Conservation (phyloP, 805 yeast genomes). For the Yamadazyma insecticola region DNA sequence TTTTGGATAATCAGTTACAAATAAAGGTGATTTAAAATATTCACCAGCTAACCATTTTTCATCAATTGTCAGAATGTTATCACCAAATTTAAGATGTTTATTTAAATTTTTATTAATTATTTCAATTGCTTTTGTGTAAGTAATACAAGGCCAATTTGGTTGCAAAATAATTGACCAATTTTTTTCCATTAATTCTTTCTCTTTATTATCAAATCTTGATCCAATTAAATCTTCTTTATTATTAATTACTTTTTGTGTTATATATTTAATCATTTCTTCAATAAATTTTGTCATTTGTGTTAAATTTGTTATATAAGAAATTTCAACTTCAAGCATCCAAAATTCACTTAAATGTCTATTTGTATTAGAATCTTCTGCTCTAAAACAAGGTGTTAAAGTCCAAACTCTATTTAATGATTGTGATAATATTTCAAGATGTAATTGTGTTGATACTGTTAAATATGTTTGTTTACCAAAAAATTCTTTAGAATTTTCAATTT, state of each 20-base stretch:
- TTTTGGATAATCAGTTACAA: slow-evolving; percentile 84
- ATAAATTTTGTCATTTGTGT: slow-evolving; percentile 58
- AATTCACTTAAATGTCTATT: slow-evolving; percentile 89
- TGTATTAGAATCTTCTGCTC: slow-evolving; percentile 92
- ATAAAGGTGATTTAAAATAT: slow-evolving; percentile 68
- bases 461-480: slow-evolving; percentile 69
- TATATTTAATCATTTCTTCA: slow-evolving; percentile 63
- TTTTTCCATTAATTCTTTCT: slow-evolving; percentile 27
- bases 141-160: slow-evolving; percentile 60
- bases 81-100: slow-evolving; percentile 52
- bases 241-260: slow-evolving; percentile 16
- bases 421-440: slow-evolving; percentile 80
- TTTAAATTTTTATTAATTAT: slow-evolving; percentile 31
- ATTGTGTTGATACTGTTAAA: slow-evolving; percentile 86
- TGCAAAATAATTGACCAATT: slow-evolving; percentile 59
- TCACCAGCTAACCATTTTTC: slow-evolving; percentile 85
- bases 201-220: slow-evolving; percentile 36
- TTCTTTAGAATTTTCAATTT: slow-evolving; percentile 30
- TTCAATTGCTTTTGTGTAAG: slow-evolving; percentile 72
- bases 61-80: slow-evolving; percentile 72
- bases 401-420: slow-evolving; percentile 76
- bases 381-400: slow-evolving; percentile 85
- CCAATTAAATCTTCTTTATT: slow-evolving; percentile 22
- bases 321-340: slow-evolving; percentile 96
- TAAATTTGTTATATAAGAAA: slow-evolving; percentile 59